These are phyloP conservation scores for Paecilomyces fulvus DNA, from an alignment of 2,329 filamentous ascomycete species.

Conservation along the genomic window DNA sequence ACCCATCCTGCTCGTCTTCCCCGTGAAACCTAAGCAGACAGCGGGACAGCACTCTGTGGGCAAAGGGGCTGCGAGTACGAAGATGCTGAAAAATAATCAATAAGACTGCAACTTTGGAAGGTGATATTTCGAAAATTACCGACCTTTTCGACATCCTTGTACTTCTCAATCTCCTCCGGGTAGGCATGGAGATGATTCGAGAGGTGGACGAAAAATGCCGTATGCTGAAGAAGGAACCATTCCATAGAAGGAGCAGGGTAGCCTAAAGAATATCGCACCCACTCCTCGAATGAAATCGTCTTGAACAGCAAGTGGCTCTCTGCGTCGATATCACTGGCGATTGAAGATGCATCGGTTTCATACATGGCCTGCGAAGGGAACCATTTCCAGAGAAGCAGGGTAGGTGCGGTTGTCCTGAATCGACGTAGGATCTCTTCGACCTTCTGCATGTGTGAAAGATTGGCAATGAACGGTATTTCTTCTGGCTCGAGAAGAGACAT, in stretches of 20 bases:
- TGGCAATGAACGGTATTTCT: constrained; percentile 17
- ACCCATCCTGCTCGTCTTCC: constrained; percentile 8
- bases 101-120: background rate
- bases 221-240: constrained; percentile 33
- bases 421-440: constrained; percentile 32
- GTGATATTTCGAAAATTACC: background rate
- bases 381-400: constrained; percentile 28
- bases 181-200: constrained; percentile 22
- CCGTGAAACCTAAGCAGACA: constrained; percentile 19
- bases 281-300: constrained; percentile 30
- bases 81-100: constrained; percentile 21
- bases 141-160: constrained; percentile 31
- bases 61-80: constrained; percentile 28
- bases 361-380: constrained; percentile 18
- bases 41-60: constrained; percentile 25
- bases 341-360: constrained; percentile 12
- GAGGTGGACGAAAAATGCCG: constrained; percentile 25
- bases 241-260: constrained; percentile 25
- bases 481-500: constrained; percentile 17
- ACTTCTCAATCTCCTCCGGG: constrained; percentile 22
- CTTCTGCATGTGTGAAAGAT: constrained; percentile 27
- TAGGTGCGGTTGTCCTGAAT: constrained; percentile 15
- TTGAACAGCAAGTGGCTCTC: constrained; percentile 34
- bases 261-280: constrained; percentile 31
- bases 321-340: constrained; percentile 27